Evolutionary conservation across 1,284 basidiomycete genomes (phyloP), one percentile per base, ranked within the genome.

Genomic region (Apiotrichum siamense): DNA sequence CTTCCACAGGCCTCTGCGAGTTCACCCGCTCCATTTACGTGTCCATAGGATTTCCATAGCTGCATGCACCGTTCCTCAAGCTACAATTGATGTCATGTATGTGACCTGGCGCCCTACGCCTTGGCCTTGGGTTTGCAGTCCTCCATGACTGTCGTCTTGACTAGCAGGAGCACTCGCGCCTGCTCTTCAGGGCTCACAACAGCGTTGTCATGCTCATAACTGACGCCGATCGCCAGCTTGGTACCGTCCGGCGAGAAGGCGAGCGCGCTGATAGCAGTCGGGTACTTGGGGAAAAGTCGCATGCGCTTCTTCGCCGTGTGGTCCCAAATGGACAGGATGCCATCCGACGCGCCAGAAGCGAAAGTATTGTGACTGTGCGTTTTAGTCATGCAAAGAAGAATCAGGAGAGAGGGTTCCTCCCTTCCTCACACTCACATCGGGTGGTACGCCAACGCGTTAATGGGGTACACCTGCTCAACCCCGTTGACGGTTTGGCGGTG

Each of bases 381-480:
- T 18, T n/a, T n/a, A n/a, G n/a, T n/a, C n/a, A n/a, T n/a, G n/a
- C n/a, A n/a, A 15, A n/a, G 13, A 23, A 11, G 26, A 7, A 24
- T 31, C 17, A 31, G 21, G 32, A 21, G 57, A 54, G 35, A 40
- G 46, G 50, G 44, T 15, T 42, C 9, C 32, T 27, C 27, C 29
- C n/a, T 6, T 31, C 12, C 7, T 31, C 13, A 15, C 24, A 70
- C 84, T 58, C 67, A 91, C 80, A 81, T 76, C 0, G 94, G 91
- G 64, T 97, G 91, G 77, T 97, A 98, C 0, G 89, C 89, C 27
- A 99, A 80, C 0, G 87, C 83, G 66, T 97, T 96, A 58, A 98
- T 93, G 0, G 94, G 92, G 83, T 91, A 98, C n/a, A 97, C 92
- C 58, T 92, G 88, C 69, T 99, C 96, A n/a, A 88, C 85, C 32